A percentile compares a stretch with the other conserved stretches of the same genome.
Conservation (phyloP, 2,329 filamentous ascomycete genomes). For the Fragosphaeria purpurea region DNA sequence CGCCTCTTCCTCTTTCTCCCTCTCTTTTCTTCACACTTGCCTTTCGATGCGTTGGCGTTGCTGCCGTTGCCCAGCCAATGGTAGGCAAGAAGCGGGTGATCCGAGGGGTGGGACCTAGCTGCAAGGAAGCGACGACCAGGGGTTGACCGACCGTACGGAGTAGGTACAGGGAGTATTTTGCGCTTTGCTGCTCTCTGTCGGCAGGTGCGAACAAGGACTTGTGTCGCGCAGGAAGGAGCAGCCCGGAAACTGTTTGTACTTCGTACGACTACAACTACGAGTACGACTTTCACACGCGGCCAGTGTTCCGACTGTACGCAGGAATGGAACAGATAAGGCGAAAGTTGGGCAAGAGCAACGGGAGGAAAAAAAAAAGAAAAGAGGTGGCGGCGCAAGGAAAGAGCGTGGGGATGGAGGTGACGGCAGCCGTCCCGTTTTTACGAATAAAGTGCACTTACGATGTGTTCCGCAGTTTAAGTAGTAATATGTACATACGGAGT, state of each 20-base stretch:
- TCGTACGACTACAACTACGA: background rate
- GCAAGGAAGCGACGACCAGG: slow-evolving; percentile 11
- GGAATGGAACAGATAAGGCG: background rate
- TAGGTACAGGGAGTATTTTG: too few relatives aligned
- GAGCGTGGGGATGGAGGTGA: too few relatives aligned
- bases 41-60: slow-evolving; percentile 17
- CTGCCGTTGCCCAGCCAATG: slow-evolving; percentile 15
- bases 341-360: background rate
- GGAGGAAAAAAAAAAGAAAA: too few relatives aligned
- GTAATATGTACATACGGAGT: too few relatives aligned
- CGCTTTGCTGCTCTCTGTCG: too few relatives aligned
- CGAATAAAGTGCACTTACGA: too few relatives aligned
- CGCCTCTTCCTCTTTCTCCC: background rate
- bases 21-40: slow-evolving; percentile 5
- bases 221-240: background rate
- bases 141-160: background rate
- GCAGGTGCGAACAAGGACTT: too few relatives aligned
- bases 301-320: background rate
- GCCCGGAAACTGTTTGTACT: slow-evolving; percentile 1
- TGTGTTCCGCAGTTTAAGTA: too few relatives aligned
- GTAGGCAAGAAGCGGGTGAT: slow-evolving; percentile 9
- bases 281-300: background rate
- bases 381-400: too few relatives aligned
- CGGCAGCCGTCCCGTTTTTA: too few relatives aligned
- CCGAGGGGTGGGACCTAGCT: slow-evolving; percentile 10